phyloP scores from a whole-genome alignment of 495 filamentous ascomycete species.

The Lineolata rhizophorae region DNA sequence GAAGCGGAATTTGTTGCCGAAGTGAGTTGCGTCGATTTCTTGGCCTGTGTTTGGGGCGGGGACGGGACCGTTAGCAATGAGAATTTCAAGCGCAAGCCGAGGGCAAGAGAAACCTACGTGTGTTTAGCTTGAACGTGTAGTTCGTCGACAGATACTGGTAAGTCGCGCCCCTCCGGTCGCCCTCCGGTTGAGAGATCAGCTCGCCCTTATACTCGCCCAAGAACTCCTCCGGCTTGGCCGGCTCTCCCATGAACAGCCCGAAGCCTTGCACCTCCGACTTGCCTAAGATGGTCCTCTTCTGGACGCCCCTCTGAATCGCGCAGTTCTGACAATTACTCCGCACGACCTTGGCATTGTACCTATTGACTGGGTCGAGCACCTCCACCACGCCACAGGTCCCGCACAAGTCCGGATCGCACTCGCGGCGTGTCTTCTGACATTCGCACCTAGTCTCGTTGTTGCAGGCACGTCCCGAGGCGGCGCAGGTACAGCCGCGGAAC shows the following conservation, averaged over 20 bases:
- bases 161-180: slow-evolving; percentile 39
- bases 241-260: slow-evolving; percentile 41
- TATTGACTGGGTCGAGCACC: slow-evolving; percentile 36
- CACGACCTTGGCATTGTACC: slow-evolving; percentile 27
- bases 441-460: slow-evolving; percentile 27
- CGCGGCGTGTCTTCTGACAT: slow-evolving; percentile 37
- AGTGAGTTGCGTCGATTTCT: slow-evolving; percentile 23
- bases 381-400: slow-evolving; percentile 38
- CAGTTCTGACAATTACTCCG: slow-evolving; percentile 37
- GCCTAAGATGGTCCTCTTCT: slow-evolving; percentile 38
- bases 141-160: slow-evolving; percentile 36
- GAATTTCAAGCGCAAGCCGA: too few species aligned
- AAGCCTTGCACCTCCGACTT: slow-evolving; percentile 37
- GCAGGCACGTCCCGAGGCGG: slow-evolving; percentile 28
- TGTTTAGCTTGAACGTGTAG: slow-evolving; percentile 45
- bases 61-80: too few species aligned
- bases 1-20: slow-evolving; percentile 36
- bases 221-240: slow-evolving; percentile 34
- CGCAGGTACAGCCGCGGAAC: slow-evolving; percentile 45
- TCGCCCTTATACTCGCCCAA: slow-evolving; percentile 57
- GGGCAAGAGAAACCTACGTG: slow-evolving; percentile 21
- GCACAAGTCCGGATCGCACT: slow-evolving; percentile 53
- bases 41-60: slow-evolving; percentile 17
- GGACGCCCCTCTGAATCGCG: slow-evolving; percentile 33
- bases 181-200: slow-evolving; percentile 39